Conservation (phyloP, 805 yeast genomes). For the Cyberlindnera lachancei region DNA sequence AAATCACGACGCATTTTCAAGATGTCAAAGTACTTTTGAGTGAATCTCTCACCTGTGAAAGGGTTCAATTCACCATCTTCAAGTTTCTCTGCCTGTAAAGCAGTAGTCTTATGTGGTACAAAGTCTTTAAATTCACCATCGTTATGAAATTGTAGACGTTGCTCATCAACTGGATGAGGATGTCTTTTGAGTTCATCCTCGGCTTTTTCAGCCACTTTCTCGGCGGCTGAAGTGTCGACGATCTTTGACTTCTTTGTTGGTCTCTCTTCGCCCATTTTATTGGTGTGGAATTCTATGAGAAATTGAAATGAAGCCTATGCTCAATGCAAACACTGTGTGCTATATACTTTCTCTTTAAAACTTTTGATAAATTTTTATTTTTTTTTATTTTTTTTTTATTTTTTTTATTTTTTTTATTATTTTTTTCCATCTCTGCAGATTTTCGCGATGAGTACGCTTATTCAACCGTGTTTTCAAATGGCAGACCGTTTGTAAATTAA, state of each 20-base stretch:
- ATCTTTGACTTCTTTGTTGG: constrained; percentile 42
- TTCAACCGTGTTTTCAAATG: too few species aligned
- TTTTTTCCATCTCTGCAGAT: too few species aligned
- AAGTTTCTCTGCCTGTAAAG: constrained; percentile 49
- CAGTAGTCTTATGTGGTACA: constrained; percentile 57
- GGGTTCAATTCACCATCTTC: constrained; percentile 64
- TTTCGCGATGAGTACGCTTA: too few species aligned
- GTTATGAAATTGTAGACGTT: constrained; percentile 45
- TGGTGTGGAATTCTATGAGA: too few species aligned
- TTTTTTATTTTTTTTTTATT: too few species aligned
- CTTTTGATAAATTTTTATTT: too few species aligned
- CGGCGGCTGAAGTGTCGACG: constrained; percentile 48
- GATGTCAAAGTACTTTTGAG: constrained; percentile 68
- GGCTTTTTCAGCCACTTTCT: constrained; percentile 59
- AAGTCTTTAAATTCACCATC: constrained; percentile 55
- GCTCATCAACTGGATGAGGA: constrained; percentile 34
- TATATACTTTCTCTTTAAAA: too few species aligned
- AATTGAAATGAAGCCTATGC: too few species aligned
- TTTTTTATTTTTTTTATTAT: too few species aligned
- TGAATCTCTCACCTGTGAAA: constrained; percentile 62
- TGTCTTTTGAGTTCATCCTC: constrained; percentile 44
- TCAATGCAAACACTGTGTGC: too few species aligned
- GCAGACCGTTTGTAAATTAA: too few species aligned
- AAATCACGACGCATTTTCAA: constrained; percentile 72
- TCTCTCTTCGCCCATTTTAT: constrained; percentile 22